phyloP scores from a whole-genome alignment of 2,329 filamentous ascomycete genomes.

The Lasiodiplodia sp. region DNA sequence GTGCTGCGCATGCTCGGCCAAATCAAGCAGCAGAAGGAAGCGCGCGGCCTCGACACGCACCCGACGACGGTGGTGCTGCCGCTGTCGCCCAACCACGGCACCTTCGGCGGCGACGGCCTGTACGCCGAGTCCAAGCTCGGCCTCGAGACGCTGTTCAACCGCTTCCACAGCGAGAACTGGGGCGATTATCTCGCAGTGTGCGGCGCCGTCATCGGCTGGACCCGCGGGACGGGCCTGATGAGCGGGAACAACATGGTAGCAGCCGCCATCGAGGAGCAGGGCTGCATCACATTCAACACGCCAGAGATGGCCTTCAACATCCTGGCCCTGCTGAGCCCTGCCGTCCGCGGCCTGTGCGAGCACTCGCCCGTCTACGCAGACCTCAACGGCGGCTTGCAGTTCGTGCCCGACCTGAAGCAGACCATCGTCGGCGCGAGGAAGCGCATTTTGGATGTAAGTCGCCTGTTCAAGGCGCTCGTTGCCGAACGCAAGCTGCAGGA shows the following conservation, averaged over 20 bases:
- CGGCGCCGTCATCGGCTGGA: slow-evolving; percentile 56
- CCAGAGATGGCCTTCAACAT: slow-evolving; percentile 54
- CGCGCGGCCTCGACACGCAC: slow-evolving; percentile 34
- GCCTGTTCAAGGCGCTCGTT: slow-evolving; percentile 29
- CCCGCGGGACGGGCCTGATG: slow-evolving; percentile 55
- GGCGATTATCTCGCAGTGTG: slow-evolving; percentile 48
- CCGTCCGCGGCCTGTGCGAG: slow-evolving; percentile 42
- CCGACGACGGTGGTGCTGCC: slow-evolving; percentile 46
- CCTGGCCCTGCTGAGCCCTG: slow-evolving; percentile 43
- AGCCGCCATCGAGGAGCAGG: slow-evolving; percentile 45
- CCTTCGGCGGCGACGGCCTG: slow-evolving; percentile 53
- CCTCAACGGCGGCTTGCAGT: slow-evolving; percentile 47
- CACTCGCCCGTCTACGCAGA: slow-evolving; percentile 48
- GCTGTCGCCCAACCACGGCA: slow-evolving; percentile 55
- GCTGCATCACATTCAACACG: slow-evolving; percentile 50
- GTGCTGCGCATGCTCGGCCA: slow-evolving; percentile 48
- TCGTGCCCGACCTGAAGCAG: slow-evolving; percentile 34
- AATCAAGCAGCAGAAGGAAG: slow-evolving; percentile 43
- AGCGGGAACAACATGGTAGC: slow-evolving; percentile 51
- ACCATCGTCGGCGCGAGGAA: slow-evolving; percentile 30
- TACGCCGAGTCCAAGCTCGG: slow-evolving; percentile 56
- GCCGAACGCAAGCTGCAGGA: slow-evolving; percentile 31
- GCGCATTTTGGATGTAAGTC: slow-evolving; percentile 29
- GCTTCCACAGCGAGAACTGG: slow-evolving; percentile 49
- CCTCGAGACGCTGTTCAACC: slow-evolving; percentile 47